Evolutionary conservation across 495 filamentous ascomycete species (phyloP), one percentile per base, ranked within the genome.

Genomic region (Tuber brumale): DNA sequence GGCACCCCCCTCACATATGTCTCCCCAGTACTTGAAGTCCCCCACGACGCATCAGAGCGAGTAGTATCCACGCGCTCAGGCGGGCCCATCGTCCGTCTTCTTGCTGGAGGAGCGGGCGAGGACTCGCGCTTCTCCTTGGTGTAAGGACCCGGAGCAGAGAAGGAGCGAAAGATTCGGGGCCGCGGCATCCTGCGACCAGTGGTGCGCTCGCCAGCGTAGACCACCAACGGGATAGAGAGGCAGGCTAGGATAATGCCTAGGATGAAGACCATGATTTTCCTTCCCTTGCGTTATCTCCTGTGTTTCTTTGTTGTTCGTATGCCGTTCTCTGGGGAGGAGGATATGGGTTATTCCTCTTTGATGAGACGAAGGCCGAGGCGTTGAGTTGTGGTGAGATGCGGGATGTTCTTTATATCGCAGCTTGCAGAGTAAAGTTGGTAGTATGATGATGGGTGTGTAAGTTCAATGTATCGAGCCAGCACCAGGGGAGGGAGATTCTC

Each of bases 181-280:
- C 79, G 72, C 16, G 80, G 79, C 19, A 81, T 77, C 7, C 71
- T 73, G 21, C 79, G 73, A 7, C 79, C 73, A n/a, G 71, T 78
- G 43, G 77, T 80, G 37, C 79, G 79, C 61, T 81, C 79, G 51
- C 80, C 79, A 8, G 79, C 80, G 69, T 81, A 81, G 75, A 81
- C 46, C 37, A 81, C 51, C 6, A 81, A 72, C 41, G 80, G 80
- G 61, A 81, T 71, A 9, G 80, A 81, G 70, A 81, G 75, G 45
- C 79, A 81, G n/a, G 80, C 80, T 12, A 81, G 27, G 69, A 81
- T 81, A 16, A 81, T 77, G n/a, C 75, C 80, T 35, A 81, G 48
- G 48, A 81, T 70, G 27, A 81, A 76, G 57, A 78, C 57, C 80
- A 81, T 81, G 41, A 44, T 39, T 27, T 45, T 48, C n/a, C 21